Base-by-base conservation (phyloP, 495 filamentous ascomycete species). In the Podospora tetraspora region DNA sequence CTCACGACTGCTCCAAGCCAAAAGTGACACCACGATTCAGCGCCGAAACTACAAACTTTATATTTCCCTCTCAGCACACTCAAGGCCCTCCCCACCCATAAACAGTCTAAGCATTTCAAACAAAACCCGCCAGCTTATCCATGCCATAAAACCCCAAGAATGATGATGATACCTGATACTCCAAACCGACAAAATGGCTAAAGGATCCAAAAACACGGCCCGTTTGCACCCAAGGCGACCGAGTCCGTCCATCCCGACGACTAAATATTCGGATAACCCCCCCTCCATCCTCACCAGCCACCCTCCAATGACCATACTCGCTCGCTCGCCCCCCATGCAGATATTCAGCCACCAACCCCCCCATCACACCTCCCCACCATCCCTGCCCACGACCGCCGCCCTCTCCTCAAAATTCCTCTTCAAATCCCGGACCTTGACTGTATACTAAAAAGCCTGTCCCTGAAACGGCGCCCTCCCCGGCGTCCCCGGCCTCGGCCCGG, bases 381-480 rank as follows among this genome's bases (percentile, higher is more conserved):
- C 56, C 23, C 3, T 37, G 30, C 11, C 62, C 19, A 25, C 25
- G 25, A 27, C 23, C n/a, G 8, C 2, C 23, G 25, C 34, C 21
- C 22, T 37, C 13, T 62, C 58, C 61, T 73, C 73, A 57, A 73
- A 73, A 5, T 32, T 63, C 57, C 12, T 71, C 29, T n/a, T 70
- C 61, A 73, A 27, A 25, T 73, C 68, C 23, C 11, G 62, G 59
- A 74, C 74, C 57, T 22, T 66, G 67, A 63, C 68, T 29, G 59
- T 63, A 24, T 43, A 59, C 68, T 77, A 81, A 37, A 82, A 82
- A 57, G 77, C 79, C 29, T 82, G 79, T 23, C 79, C 79, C 19
- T 83, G 79, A 32, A 74, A 75, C 68, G 69, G 66, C 75, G 75
- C 70, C 12, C 68, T 66, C 10, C 75, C 70, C 60, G 80, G 69